Percentiles rank a stretch among this genome's conserved stretches.
Evolutionary conservation across 179 eudicot genomes (phyloP).

Genomic region (Carnegiea gigantea): DNA sequence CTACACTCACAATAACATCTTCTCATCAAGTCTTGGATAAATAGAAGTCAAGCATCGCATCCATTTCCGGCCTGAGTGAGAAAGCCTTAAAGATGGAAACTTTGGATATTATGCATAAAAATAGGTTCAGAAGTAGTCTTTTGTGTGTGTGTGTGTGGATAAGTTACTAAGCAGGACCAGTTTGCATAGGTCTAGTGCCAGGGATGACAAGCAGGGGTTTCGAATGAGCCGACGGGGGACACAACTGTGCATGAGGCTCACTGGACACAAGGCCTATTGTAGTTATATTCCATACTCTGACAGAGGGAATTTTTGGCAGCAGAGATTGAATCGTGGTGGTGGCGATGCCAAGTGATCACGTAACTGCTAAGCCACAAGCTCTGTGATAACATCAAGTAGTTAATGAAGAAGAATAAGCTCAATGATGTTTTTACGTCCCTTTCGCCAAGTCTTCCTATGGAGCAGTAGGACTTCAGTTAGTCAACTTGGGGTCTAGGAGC

Average conservation of each 20-base stretch:
- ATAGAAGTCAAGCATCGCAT: not conserved
- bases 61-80: not conserved
- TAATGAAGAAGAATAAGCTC: not conserved
- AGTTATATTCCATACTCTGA: not conserved
- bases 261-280: not conserved
- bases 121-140: too few relatives aligned
- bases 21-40: too few relatives aligned
- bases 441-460: not conserved
- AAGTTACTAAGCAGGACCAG: too few relatives aligned
- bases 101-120: not conserved
- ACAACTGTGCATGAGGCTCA: not conserved
- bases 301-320: not conserved
- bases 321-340: not conserved
- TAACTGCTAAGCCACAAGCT: not conserved
- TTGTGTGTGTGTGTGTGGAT: too few relatives aligned
- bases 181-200: too few relatives aligned
- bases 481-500: not conserved
- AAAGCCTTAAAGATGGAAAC: not conserved
- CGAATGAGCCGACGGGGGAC: not conserved
- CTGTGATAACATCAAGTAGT: not conserved
- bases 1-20: too few relatives aligned
- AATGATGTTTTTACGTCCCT: not conserved
- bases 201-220: not conserved
- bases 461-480: not conserved
- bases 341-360: not conserved